Conservation (phyloP, 2,329 filamentous ascomycete species). For the Pseudocercospora vitis region DNA sequence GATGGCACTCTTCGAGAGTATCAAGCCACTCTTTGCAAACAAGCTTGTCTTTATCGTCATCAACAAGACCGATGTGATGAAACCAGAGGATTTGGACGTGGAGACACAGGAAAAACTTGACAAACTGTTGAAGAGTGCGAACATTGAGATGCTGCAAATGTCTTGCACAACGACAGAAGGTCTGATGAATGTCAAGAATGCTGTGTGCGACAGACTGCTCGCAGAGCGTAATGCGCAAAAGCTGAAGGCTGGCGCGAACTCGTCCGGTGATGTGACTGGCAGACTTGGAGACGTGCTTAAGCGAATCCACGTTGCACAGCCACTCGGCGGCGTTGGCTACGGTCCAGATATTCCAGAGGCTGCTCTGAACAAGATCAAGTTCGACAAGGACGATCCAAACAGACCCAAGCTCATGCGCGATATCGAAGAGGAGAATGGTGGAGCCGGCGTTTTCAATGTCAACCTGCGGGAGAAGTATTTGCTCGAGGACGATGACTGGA, state of each 20-base stretch:
- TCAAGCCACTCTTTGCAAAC: constrained; percentile 95
- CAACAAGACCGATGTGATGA: constrained; percentile 95
- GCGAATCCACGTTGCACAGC: constrained; percentile 95
- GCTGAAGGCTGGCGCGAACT: constrained; percentile 82
- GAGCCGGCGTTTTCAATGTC: constrained; percentile 93
- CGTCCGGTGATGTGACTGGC: constrained; percentile 70
- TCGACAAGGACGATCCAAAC: constrained; percentile 86
- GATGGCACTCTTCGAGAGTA: constrained; percentile 92
- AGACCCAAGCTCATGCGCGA: constrained; percentile 79
- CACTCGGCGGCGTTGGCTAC: constrained; percentile 72
- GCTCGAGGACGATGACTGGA: constrained; percentile 88
- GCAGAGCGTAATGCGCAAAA: constrained; percentile 94
- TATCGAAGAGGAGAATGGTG: constrained; percentile 86
- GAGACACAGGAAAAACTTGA: constrained; percentile 77
- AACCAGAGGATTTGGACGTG: constrained; percentile 80
- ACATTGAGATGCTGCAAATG: constrained; percentile 88
- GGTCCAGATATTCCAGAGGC: constrained; percentile 81
- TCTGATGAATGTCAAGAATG: constrained; percentile 92
- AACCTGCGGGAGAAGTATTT: constrained; percentile 86
- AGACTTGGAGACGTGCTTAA: constrained; percentile 87
- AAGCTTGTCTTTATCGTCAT: constrained; percentile 95
- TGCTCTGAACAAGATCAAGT: constrained; percentile 78
- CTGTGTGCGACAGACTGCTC: constrained; percentile 87
- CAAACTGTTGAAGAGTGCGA: constrained; percentile 76
- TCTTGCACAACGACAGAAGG: constrained; percentile 95